Evolutionary conservation across 2,329 filamentous ascomycete species (phyloP).

Genomic region (Pestalotiopsis sp.): DNA sequence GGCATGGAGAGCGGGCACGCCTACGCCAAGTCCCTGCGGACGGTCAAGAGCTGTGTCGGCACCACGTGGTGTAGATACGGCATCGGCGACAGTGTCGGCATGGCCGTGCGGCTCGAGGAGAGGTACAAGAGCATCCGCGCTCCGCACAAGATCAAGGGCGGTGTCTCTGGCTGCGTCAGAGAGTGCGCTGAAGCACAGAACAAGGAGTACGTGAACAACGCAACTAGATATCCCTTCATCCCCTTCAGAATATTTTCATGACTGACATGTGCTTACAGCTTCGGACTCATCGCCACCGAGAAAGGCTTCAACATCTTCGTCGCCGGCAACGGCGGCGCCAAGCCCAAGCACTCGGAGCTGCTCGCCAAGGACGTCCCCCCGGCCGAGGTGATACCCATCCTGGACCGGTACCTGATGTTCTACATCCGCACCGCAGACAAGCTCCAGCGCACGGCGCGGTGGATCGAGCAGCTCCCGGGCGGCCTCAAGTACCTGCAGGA

Average conservation of each 20-base stretch:
- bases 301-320: constrained; percentile 95
- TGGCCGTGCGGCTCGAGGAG: constrained; percentile 86
- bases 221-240: not conserved
- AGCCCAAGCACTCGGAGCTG: constrained; percentile 79
- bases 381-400: constrained; percentile 78
- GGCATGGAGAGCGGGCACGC: constrained; percentile 92
- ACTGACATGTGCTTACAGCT: constrained; percentile 47
- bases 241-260: not conserved
- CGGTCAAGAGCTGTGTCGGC: constrained; percentile 90
- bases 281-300: constrained; percentile 88
- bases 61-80: constrained; percentile 91
- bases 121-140: constrained; percentile 89
- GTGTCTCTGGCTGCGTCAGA: constrained; percentile 87
- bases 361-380: constrained; percentile 85
- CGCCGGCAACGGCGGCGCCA: constrained; percentile 85
- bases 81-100: constrained; percentile 86
- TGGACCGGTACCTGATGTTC: constrained; percentile 90
- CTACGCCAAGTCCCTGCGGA: constrained; percentile 86
- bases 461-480: constrained; percentile 83
- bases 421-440: constrained; percentile 93
- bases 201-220: constrained; percentile 68
- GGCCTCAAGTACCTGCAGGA: constrained; percentile 82
- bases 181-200: constrained; percentile 92
- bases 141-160: constrained; percentile 90
- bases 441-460: constrained; percentile 84